Percentiles rank a stretch among this genome's conserved stretches.
Conservation (phyloP, 2,329 filamentous ascomycete genomes). For the Trichoderma harzianum region DNA sequence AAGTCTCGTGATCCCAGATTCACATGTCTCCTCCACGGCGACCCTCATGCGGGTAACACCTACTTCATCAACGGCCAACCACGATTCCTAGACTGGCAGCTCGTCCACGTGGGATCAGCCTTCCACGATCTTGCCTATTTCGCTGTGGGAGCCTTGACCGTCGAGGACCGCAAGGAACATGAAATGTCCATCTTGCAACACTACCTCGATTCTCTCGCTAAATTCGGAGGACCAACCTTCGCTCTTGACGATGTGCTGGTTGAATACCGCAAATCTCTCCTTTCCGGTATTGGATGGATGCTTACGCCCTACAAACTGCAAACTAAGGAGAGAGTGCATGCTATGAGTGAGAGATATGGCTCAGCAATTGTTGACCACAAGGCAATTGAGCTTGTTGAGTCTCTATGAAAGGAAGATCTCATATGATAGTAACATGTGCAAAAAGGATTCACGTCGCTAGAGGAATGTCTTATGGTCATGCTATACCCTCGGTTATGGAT, state of each 20-base stretch:
- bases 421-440: background rate
- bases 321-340: background rate
- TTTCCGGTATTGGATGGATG: background rate
- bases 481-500: background rate
- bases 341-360: constrained; percentile 1
- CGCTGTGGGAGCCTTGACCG: background rate
- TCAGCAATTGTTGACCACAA: constrained; percentile 1
- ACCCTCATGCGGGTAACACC: background rate
- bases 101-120: background rate
- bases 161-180: background rate
- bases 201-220: background rate
- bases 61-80: background rate
- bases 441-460: background rate
- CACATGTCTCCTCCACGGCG: background rate
- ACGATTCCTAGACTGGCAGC: constrained; percentile 4
- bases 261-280: constrained; percentile 2
- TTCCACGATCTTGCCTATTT: constrained; percentile 1
- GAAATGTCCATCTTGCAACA: background rate
- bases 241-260: background rate
- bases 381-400: background rate
- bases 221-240: background rate
- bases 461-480: background rate
- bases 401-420: background rate
- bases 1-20: background rate
- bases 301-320: constrained; percentile 1